Percentiles rank a stretch among this genome's conserved stretches.
These are phyloP conservation scores for Phylloporus sp. DNA, from an alignment of 768 basidiomycete genomes.

Conservation along the genomic window DNA sequence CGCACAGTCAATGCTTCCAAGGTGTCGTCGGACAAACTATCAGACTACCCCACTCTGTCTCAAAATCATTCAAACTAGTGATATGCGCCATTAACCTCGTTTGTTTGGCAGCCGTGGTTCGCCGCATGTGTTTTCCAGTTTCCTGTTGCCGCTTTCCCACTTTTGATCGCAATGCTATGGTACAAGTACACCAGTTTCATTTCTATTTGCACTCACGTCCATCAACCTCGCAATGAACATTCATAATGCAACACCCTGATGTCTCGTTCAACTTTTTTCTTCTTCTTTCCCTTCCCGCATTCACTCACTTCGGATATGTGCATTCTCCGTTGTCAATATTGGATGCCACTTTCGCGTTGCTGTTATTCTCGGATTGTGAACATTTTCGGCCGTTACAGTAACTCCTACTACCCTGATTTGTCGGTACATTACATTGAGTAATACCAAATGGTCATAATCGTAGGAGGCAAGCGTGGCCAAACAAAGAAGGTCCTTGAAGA, in stretches of 20 bases:
- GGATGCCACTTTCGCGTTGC: constrained; percentile 11
- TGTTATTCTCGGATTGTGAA: constrained; percentile 14
- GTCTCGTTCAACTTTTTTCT: constrained; percentile 13
- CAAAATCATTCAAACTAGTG: constrained; percentile 22
- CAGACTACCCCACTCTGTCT: constrained; percentile 28
- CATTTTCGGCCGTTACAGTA: constrained; percentile 1
- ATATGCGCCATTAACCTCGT: constrained; percentile 1
- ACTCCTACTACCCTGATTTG: neutral
- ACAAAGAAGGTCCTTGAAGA: too few relatives aligned
- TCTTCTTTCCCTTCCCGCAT: constrained; percentile 15
- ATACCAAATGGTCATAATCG: constrained; percentile 17
- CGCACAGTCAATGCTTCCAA: constrained; percentile 36
- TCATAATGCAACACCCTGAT: constrained; percentile 33
- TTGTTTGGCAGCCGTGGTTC: constrained; percentile 7
- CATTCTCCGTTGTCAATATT: constrained; percentile 30
- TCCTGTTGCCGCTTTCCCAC: constrained; percentile 10
- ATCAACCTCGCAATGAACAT: constrained; percentile 33
- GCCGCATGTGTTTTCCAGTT: constrained; percentile 3
- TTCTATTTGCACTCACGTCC: constrained; percentile 29
- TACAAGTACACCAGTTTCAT: constrained; percentile 31
- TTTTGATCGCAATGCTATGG: constrained; percentile 34
- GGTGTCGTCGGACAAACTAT: constrained; percentile 23
- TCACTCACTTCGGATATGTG: constrained; percentile 24
- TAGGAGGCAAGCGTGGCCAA: constrained; percentile 27
- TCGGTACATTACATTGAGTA: constrained; percentile 15